phyloP scores from a whole-genome alignment of 2,329 filamentous ascomycete genomes.

The Paecilomyces sp. region DNA sequence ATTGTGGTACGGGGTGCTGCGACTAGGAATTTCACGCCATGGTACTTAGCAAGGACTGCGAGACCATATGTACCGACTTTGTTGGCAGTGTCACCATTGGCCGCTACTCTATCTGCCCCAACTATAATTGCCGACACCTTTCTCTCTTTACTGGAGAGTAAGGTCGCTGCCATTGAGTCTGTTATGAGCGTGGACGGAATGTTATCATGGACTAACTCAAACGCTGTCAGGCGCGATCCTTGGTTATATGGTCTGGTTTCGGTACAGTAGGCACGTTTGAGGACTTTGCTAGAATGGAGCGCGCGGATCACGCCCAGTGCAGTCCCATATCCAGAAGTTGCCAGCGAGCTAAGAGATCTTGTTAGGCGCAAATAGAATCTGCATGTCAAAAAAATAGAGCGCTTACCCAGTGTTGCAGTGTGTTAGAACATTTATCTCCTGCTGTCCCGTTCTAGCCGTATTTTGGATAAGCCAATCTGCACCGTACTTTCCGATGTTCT shows the following conservation, averaged over 20 bases:
- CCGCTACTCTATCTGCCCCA: constrained; percentile 87
- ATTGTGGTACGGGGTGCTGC: constrained; percentile 93
- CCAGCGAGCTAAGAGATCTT: constrained; percentile 60
- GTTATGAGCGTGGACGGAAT: constrained; percentile 90
- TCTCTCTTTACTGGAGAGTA: constrained; percentile 56
- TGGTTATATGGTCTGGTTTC: constrained; percentile 98
- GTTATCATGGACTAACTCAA: constrained; percentile 87
- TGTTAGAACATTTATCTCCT: constrained; percentile 73
- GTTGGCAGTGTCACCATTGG: constrained; percentile 96
- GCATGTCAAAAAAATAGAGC: not conserved
- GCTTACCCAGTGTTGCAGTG: constrained; percentile 92
- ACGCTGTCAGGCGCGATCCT: constrained; percentile 87
- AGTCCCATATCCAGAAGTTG: constrained; percentile 95
- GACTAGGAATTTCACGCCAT: constrained; percentile 89
- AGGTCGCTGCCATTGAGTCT: constrained; percentile 90
- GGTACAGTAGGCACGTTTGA: constrained; percentile 87
- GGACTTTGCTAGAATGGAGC: constrained; percentile 56
- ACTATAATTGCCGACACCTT: constrained; percentile 84
- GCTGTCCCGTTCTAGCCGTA: constrained; percentile 40
- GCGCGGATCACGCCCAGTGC: constrained; percentile 90
- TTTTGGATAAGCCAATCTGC: constrained; percentile 72
- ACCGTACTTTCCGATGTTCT: constrained; percentile 74
- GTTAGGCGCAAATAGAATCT: not conserved
- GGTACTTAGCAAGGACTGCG: constrained; percentile 80
- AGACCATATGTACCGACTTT: constrained; percentile 95